Percentiles rank a stretch among this genome's conserved stretches.
Evolutionary conservation across 2,329 filamentous ascomycete genomes (phyloP).

Genomic region (Alternaria dauci): DNA sequence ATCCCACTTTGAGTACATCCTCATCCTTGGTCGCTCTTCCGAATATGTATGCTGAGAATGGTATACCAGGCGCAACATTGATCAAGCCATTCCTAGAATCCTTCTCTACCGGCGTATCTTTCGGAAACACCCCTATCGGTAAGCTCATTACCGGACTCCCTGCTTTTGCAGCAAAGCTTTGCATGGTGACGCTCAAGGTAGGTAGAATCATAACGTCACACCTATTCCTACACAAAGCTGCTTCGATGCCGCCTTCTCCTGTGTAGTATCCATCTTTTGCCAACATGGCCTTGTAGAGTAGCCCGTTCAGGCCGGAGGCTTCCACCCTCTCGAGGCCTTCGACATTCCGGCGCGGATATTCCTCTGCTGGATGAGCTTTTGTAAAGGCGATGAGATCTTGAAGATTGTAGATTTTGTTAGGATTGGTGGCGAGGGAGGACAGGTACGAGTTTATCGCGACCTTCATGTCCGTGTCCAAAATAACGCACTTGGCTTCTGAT

Average conservation of each 20-base stretch:
- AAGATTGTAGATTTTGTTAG: conserved; percentile 61
- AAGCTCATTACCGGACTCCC: conserved; percentile 68
- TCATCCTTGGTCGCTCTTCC: conserved; percentile 12
- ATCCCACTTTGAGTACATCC: conserved; percentile 15
- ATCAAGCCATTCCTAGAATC: conserved; percentile 58
- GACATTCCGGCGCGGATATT: conserved; percentile 66
- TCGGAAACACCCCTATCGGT: conserved; percentile 64
- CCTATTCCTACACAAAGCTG: conserved; percentile 61
- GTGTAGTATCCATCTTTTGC: conserved; percentile 60
- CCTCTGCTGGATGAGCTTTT: conserved; percentile 59
- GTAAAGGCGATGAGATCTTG: conserved; percentile 63
- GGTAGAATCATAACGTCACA: conserved; percentile 69
- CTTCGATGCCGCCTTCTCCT: conserved; percentile 64
- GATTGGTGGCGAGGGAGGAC: conserved; percentile 62
- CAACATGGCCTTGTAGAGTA: conserved; percentile 63
- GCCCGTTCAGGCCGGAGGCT: conserved; percentile 55
- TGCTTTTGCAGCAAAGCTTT: conserved; percentile 25
- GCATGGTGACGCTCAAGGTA: conserved; percentile 59
- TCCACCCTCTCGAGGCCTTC: conserved; percentile 17
- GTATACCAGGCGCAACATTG: conserved; percentile 59
- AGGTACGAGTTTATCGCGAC: conserved; percentile 64
- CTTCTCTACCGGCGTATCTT: conserved; percentile 53
- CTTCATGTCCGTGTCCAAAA: conserved; percentile 66
- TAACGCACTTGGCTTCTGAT: conserved; percentile 33
- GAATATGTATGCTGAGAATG: conserved; percentile 42